Evolutionary conservation across 768 basidiomycete species (phyloP).

Genomic region (Xanthoconium purpureum): DNA sequence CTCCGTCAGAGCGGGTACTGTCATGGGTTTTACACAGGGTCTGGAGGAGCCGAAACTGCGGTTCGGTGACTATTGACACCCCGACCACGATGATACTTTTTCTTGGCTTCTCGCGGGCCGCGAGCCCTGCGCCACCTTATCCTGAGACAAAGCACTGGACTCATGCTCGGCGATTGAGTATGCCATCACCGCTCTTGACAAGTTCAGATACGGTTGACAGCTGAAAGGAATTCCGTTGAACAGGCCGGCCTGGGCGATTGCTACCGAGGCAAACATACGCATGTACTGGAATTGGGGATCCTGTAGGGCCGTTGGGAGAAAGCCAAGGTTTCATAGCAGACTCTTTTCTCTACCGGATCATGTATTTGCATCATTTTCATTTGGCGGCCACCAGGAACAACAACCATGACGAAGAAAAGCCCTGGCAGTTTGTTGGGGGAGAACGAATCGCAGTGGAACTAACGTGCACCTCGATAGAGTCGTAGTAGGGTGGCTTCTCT

Average conservation of each 20-base stretch:
- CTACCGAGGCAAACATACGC: neutral
- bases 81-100: neutral
- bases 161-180: no score
- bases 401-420: neutral
- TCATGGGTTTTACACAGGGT: no score
- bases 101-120: neutral
- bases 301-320: neutral
- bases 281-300: no score
- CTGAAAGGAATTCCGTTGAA: neutral
- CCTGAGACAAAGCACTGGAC: no score
- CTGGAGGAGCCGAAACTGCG: no score
- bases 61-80: no score
- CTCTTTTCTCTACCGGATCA: neutral
- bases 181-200: neutral
- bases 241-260: neutral
- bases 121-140: neutral
- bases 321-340: neutral
- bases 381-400: neutral
- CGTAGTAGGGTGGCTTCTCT: slow-evolving; percentile 10
- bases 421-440: neutral
- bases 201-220: neutral
- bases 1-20: no score
- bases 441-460: neutral
- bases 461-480: neutral
- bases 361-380: neutral